Evolutionary conservation across 768 basidiomycete species (phyloP).

Genomic region (Lactifluus piperatus): DNA sequence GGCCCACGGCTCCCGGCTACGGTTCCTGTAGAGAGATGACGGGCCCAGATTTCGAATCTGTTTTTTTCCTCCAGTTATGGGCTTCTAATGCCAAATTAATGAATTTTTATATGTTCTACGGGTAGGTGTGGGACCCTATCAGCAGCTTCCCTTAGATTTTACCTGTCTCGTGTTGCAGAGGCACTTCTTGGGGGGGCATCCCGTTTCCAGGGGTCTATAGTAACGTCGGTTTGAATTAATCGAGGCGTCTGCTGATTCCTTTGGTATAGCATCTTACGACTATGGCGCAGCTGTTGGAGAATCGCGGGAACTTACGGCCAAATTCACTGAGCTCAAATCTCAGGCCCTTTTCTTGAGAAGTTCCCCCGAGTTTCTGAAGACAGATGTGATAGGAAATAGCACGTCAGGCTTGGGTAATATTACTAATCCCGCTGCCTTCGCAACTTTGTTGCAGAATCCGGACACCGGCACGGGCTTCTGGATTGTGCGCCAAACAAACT

Average conservation of each 20-base stretch:
- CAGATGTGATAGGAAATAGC: conserved; percentile 60
- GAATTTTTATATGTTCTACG: conserved; percentile 81
- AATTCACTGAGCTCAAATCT: conserved; percentile 71
- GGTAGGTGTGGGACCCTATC: conserved; percentile 31
- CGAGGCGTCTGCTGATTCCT: background rate
- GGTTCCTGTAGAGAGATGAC: conserved; percentile 55
- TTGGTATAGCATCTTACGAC: conserved; percentile 53
- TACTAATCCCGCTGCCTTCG: conserved; percentile 43
- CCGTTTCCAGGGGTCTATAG: conserved; percentile 71
- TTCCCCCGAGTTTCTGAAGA: conserved; percentile 73
- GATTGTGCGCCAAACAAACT: conserved; percentile 57
- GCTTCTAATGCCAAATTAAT: conserved; percentile 76
- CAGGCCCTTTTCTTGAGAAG: conserved; percentile 74
- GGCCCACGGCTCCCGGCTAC: conserved; percentile 64
- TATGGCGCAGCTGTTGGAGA: conserved; percentile 71
- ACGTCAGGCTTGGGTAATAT: conserved; percentile 38
- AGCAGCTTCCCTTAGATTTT: background rate
- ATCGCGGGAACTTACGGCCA: conserved; percentile 52
- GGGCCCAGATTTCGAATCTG: conserved; percentile 65
- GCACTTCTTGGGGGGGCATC: conserved; percentile 79
- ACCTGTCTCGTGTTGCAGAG: conserved; percentile 33
- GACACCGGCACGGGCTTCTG: conserved; percentile 61
- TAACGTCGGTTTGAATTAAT: conserved; percentile 19
- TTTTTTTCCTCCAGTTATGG: conserved; percentile 73
- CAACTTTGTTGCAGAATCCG: conserved; percentile 58